Percentiles rank a stretch among this genome's conserved stretches.
Evolutionary conservation across 2,329 filamentous ascomycete species (phyloP).

Genomic region (Lasiodiplodia citricola): DNA sequence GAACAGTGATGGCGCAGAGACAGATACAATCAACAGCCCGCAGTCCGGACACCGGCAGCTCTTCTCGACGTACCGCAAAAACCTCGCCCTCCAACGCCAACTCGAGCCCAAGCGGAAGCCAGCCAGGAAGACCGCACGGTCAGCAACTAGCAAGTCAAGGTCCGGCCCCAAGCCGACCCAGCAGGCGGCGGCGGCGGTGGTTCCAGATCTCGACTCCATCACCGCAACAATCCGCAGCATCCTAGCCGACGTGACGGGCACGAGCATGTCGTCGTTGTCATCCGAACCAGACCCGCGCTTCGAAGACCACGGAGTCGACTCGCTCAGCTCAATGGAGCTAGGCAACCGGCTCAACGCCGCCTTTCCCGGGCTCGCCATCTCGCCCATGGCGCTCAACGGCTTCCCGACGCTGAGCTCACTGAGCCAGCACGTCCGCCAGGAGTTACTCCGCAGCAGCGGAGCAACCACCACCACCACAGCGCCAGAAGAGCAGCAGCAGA

Average conservation of each 20-base stretch:
- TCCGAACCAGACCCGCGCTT: neutral
- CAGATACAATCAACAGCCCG: neutral
- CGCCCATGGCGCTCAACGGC: neutral
- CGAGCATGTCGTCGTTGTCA: too few relatives aligned
- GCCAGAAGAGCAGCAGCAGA: neutral
- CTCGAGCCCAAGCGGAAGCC: neutral
- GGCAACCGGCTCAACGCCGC: neutral
- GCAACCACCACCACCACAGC: too few relatives aligned
- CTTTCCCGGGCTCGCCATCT: neutral
- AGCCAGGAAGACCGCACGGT: too few relatives aligned
- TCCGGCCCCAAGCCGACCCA: too few relatives aligned
- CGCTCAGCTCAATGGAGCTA: neutral
- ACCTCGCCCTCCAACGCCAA: neutral
- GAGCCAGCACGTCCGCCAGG: neutral
- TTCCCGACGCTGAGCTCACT: neutral
- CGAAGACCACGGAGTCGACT: neutral
- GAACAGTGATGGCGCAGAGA: too few relatives aligned
- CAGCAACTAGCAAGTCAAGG: too few relatives aligned
- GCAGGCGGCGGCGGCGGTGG: too few relatives aligned
- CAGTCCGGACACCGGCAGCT: neutral
- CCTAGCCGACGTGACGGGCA: too few relatives aligned
- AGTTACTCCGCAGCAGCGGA: too few relatives aligned
- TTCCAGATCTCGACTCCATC: too few relatives aligned
- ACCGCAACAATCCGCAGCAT: too few relatives aligned
- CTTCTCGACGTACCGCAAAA: neutral